These are phyloP conservation scores for Cryptococcus sp. DNA, from an alignment of 1,284 basidiomycete genomes.

Conservation along the genomic window DNA sequence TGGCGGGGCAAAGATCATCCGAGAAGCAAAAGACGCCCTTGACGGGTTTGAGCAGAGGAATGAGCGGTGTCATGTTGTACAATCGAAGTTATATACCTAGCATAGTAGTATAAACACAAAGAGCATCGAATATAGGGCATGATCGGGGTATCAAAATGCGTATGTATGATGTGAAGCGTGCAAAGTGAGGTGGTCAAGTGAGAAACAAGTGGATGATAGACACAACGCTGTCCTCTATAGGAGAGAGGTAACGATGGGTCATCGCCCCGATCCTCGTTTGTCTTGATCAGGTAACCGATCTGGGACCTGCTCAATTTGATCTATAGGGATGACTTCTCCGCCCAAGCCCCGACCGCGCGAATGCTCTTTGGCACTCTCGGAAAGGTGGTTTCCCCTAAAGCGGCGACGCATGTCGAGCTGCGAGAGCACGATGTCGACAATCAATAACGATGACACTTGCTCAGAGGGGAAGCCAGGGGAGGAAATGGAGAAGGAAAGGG, in stretches of 20 bases:
- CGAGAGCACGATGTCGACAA: background rate
- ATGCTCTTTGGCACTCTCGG: slow-evolving; percentile 22
- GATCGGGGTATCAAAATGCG: background rate
- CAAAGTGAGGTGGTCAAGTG: background rate
- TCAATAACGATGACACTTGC: no score
- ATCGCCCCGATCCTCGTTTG: background rate
- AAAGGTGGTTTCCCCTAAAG: slow-evolving; percentile 48
- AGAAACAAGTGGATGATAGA: no score
- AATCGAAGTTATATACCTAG: background rate
- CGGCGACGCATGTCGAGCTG: slow-evolving; percentile 51
- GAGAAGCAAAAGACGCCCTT: no score
- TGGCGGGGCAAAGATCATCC: background rate
- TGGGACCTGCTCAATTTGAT: slow-evolving; percentile 1
- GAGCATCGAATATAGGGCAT: background rate
- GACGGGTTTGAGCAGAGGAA: background rate
- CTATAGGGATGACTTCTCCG: slow-evolving; percentile 1
- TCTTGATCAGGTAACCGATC: slow-evolving; percentile 3
- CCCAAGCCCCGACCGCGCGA: slow-evolving; percentile 5
- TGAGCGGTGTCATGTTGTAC: background rate
- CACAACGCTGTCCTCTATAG: background rate
- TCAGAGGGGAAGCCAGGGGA: background rate
- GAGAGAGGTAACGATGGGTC: no score
- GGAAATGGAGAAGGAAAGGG: background rate
- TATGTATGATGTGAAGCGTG: background rate
- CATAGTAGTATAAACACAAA: no score